These are phyloP conservation scores for Nevesoporus exiguus DNA, from an alignment of 768 basidiomycete species.

Conservation along the genomic window DNA sequence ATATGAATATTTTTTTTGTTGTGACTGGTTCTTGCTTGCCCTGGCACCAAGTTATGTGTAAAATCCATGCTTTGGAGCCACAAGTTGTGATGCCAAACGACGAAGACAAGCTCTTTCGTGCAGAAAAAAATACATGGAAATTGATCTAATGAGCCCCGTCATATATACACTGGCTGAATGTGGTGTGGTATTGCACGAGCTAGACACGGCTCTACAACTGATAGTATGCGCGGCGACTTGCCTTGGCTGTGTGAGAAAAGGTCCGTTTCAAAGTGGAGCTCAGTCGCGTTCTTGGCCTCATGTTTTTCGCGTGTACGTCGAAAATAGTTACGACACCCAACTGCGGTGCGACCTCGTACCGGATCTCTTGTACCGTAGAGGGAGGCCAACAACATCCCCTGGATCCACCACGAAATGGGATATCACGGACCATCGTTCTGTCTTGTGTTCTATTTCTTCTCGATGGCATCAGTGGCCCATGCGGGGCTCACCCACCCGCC, in stretches of 20 bases:
- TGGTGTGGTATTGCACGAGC: too few relatives aligned
- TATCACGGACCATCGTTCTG: slow-evolving; percentile 7
- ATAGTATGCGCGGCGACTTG: too few relatives aligned
- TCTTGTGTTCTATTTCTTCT: slow-evolving; percentile 14
- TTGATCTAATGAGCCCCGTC: too few relatives aligned
- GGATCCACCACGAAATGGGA: slow-evolving; percentile 15
- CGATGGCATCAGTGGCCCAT: slow-evolving; percentile 12
- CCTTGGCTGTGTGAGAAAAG: neutral
- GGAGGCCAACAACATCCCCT: slow-evolving; percentile 1
- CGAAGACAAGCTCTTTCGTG: too few relatives aligned
- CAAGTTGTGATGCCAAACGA: too few relatives aligned
- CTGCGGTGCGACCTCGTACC: slow-evolving; percentile 12
- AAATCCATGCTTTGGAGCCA: too few relatives aligned
- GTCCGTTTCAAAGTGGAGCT: neutral
- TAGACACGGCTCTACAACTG: too few relatives aligned
- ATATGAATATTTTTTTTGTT: too few relatives aligned
- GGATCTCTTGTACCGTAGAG: slow-evolving; percentile 4
- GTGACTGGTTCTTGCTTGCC: too few relatives aligned
- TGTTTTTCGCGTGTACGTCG: slow-evolving; percentile 18
- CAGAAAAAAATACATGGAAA: too few relatives aligned
- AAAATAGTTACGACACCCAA: slow-evolving; percentile 11
- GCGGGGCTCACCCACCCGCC: slow-evolving; percentile 7
- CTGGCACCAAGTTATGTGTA: too few relatives aligned
- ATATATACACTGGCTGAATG: too few relatives aligned
- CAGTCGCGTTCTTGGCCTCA: slow-evolving; percentile 11